Conservation (phyloP, 495 filamentous ascomycete genomes). For the Pyrenula aspistea region DNA sequence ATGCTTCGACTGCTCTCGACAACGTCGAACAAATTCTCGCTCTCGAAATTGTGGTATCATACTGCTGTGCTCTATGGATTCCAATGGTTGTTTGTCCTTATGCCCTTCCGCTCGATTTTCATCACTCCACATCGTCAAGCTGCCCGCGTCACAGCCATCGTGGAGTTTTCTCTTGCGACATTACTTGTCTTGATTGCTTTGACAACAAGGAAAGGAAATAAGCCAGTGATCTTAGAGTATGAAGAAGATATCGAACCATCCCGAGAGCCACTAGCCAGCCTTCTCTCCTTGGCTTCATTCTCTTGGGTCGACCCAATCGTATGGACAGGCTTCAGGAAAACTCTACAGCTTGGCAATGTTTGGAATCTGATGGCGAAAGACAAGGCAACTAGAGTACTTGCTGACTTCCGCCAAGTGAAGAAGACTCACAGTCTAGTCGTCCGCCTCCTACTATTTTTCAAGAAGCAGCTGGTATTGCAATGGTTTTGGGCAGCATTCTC, state of each 20-base stretch:
- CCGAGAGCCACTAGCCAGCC: constrained; percentile 69
- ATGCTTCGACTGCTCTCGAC: constrained; percentile 62
- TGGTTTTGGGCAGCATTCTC: constrained; percentile 65
- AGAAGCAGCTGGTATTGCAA: constrained; percentile 61
- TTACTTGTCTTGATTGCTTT: constrained; percentile 63
- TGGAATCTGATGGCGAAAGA: constrained; percentile 88
- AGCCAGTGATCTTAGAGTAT: constrained; percentile 72
- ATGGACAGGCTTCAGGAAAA: constrained; percentile 79
- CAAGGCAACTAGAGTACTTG: constrained; percentile 67
- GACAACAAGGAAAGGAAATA: constrained; percentile 84
- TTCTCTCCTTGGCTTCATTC: constrained; percentile 82
- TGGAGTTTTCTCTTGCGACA: constrained; percentile 62
- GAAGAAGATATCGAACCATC: constrained; percentile 80
- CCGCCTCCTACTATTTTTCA: constrained; percentile 79
- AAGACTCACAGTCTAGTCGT: constrained; percentile 72
- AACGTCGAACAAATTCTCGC: constrained; percentile 39
- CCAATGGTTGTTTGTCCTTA: constrained; percentile 65
- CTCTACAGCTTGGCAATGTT: constrained; percentile 69
- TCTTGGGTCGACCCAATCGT: constrained; percentile 84
- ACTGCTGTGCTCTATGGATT: constrained; percentile 75
- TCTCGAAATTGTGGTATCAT: constrained; percentile 83
- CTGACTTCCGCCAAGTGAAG: constrained; percentile 72
- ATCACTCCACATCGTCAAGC: constrained; percentile 60
- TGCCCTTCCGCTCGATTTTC: constrained; percentile 74
- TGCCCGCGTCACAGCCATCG: constrained; percentile 47